Evolutionary conservation across 2,329 filamentous ascomycete species (phyloP).

Genomic region (Tympanopsis confertula): DNA sequence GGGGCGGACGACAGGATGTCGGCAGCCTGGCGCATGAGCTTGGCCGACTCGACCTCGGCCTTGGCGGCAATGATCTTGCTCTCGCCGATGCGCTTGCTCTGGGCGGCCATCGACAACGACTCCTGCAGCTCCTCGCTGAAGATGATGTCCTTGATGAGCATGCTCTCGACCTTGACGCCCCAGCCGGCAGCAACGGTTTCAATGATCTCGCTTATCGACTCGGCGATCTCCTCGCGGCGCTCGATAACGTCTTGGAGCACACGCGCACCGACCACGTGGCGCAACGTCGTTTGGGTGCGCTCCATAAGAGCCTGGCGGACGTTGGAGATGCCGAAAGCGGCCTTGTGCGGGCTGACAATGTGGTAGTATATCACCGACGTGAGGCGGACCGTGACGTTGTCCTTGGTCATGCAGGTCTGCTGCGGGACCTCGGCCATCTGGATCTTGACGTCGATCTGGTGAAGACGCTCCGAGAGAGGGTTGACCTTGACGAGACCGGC

Average conservation of each 20-base stretch:
- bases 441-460: slow-evolving; percentile 96
- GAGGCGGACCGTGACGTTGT: slow-evolving; percentile 88
- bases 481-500: slow-evolving; percentile 96
- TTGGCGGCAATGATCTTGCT: slow-evolving; percentile 96
- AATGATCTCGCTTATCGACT: slow-evolving; percentile 92
- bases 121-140: slow-evolving; percentile 94
- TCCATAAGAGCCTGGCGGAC: slow-evolving; percentile 89
- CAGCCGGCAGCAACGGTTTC: slow-evolving; percentile 88
- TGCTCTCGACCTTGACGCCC: slow-evolving; percentile 93
- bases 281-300: slow-evolving; percentile 92
- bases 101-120: slow-evolving; percentile 95
- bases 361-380: slow-evolving; percentile 99
- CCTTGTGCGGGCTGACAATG: slow-evolving; percentile 88
- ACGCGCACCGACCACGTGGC: slow-evolving; percentile 89
- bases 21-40: slow-evolving; percentile 79
- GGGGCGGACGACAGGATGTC: slow-evolving; percentile 89
- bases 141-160: slow-evolving; percentile 99
- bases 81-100: slow-evolving; percentile 96
- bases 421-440: slow-evolving; percentile 81
- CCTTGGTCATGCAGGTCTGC: slow-evolving; percentile 98
- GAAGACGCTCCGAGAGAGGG: slow-evolving; percentile 77
- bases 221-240: slow-evolving; percentile 90
- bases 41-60: slow-evolving; percentile 91
- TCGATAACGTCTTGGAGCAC: slow-evolving; percentile 97
- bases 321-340: slow-evolving; percentile 90